Conservation (phyloP, 2,329 filamentous ascomycete genomes). For the Plectosphaerella sp. region DNA sequence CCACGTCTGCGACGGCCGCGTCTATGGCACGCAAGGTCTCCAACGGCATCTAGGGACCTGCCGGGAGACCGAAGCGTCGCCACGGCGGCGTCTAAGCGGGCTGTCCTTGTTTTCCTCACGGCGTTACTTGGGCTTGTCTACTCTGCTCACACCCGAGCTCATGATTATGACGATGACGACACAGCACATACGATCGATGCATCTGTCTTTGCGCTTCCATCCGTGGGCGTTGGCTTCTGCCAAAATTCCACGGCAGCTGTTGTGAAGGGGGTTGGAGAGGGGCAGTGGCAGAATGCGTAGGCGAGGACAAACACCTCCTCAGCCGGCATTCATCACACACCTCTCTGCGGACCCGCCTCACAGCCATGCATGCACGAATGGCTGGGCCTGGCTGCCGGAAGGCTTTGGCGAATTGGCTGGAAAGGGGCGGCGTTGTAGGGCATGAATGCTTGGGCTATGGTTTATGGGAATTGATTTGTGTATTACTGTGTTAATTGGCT, state of each 20-base stretch:
- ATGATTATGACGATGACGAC: slow-evolving; percentile 4
- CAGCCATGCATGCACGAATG: too few relatives aligned
- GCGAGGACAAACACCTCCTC: too few relatives aligned
- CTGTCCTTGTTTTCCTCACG: slow-evolving; percentile 2
- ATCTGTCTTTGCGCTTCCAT: background rate
- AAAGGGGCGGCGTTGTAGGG: background rate
- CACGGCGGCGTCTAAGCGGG: slow-evolving; percentile 12
- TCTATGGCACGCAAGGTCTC: slow-evolving; percentile 52
- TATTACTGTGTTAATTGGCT: background rate
- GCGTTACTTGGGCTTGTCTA: slow-evolving; percentile 1
- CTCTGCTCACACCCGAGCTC: background rate
- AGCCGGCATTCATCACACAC: too few relatives aligned
- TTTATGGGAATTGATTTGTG: background rate
- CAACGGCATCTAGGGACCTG: slow-evolving; percentile 26
- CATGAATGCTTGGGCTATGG: background rate
- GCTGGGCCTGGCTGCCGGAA: too few relatives aligned
- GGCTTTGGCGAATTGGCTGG: background rate
- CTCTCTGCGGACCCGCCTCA: too few relatives aligned
- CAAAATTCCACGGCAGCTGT: too few relatives aligned
- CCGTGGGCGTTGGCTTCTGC: background rate
- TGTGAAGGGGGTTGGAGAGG: too few relatives aligned
- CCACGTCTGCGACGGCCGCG: slow-evolving; percentile 34
- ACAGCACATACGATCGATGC: background rate
- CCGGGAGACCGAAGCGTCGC: slow-evolving; percentile 8
- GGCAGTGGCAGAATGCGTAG: too few relatives aligned